Percentiles rank a stretch among this genome's conserved stretches.
Evolutionary conservation across 2,329 filamentous ascomycete genomes (phyloP).

Genomic region (Nemania abortiva): DNA sequence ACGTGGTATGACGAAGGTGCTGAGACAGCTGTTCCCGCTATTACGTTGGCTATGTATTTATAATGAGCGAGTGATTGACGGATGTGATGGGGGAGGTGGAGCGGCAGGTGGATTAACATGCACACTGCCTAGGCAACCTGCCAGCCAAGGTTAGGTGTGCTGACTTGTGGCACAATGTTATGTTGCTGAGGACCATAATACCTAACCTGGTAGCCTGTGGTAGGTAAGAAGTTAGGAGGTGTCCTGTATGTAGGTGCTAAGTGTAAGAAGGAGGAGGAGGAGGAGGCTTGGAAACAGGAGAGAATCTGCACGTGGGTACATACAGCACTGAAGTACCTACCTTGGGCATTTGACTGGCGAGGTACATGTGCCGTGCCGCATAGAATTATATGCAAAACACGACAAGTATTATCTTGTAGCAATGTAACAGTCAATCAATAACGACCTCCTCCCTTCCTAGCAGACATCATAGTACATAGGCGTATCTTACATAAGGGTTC

Average conservation of each 20-base stretch:
- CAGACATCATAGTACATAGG: too few species aligned
- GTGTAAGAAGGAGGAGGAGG: not conserved
- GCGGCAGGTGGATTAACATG: constrained; percentile 14
- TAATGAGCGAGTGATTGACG: constrained; percentile 12
- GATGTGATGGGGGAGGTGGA: constrained; percentile 27
- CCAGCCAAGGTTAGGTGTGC: constrained; percentile 24
- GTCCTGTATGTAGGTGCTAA: not conserved
- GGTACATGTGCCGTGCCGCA: not conserved
- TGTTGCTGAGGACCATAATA: not conserved
- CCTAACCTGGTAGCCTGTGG: too few species aligned
- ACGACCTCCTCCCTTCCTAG: too few species aligned
- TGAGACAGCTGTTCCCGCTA: not conserved
- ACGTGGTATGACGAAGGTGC: constrained; percentile 5
- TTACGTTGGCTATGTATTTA: constrained; percentile 10
- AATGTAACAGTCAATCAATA: not conserved
- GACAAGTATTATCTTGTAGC: not conserved
- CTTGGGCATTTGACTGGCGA: not conserved
- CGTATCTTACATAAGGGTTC: not conserved
- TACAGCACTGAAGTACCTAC: not conserved
- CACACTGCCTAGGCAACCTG: constrained; percentile 13
- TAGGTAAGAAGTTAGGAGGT: too few species aligned
- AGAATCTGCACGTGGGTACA: not conserved
- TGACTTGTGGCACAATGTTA: constrained; percentile 28
- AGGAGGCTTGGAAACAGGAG: constrained; percentile 15
- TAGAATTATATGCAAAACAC: not conserved